Base-by-base conservation (phyloP, 1,139 yeast species). In the Protomyces gravidus region DNA sequence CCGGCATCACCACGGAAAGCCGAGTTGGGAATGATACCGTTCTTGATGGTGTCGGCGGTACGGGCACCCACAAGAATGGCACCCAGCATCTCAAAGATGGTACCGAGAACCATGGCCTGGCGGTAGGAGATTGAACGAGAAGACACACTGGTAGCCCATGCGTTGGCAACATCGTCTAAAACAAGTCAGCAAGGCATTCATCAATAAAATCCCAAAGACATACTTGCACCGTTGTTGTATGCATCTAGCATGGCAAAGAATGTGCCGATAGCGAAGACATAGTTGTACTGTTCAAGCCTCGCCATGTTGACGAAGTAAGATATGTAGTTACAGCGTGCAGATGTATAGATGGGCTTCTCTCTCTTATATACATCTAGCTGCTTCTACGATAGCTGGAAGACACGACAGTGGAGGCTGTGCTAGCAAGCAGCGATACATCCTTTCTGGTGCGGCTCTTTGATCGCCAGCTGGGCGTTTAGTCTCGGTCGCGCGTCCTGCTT, bases 221-320 rank as follows among this genome's bases (percentile, higher is more conserved):
- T 50, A 50, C 55, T 85, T 47, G 92, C 94, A 60, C 94, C 94
- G 67, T 84, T 85, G 70, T 84, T 84, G 79, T 83, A 85, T n/a
- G 90, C 90, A 72, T 84, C 89, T 67, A 84, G 75, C 75, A 84
- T 83, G 65, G 89, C 89, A 72, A 85, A 84, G 63, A 84, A 73
- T 79, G 84, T 79, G 55, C 82, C 81, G 36, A 67, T 65, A 58
- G 71, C 72, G 58, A 69, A 68, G 59, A 69, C 58, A 56, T 67
- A 68, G 62, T 66, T 69, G 56, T 66, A 68, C 59, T 68, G 69
- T 47, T 64, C 68, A 28, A 68, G 65, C 17, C 19, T 64, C 63
- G 27, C 30, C 64, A 64, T 65, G 17, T 26, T 60, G 17, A 21
- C 25, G 9, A 21, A 21, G 13, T 11, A 19, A 40, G 45, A n/a